phyloP scores from a whole-genome alignment of 306 rosid genomes.

The Trifolium pratense region DNA sequence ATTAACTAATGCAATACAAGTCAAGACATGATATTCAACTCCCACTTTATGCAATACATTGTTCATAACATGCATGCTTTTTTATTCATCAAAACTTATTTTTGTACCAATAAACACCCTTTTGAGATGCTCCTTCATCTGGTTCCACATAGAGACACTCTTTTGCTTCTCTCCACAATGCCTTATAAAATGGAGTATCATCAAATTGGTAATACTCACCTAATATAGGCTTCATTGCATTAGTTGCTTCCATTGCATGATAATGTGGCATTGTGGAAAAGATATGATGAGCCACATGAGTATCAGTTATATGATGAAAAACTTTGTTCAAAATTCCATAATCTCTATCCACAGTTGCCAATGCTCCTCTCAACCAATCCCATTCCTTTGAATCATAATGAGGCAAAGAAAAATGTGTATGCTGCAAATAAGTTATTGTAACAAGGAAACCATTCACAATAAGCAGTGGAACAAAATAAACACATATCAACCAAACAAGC shows the following conservation, averaged over 20 bases:
- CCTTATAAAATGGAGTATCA: slow-evolving; percentile 67
- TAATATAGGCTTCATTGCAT: slow-evolving; percentile 57
- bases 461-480: slow-evolving; percentile 62
- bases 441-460: slow-evolving; percentile 72
- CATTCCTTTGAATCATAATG: slow-evolving; percentile 76
- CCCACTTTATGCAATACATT: no score
- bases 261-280: slow-evolving; percentile 83
- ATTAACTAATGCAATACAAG: not conserved
- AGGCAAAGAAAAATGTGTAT: slow-evolving; percentile 71
- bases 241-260: slow-evolving; percentile 79
- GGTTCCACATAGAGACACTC: slow-evolving; percentile 78
- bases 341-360: slow-evolving; percentile 76
- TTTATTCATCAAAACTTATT: slow-evolving; percentile 54
- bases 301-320: slow-evolving; percentile 74
- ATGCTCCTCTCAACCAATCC: slow-evolving; percentile 86
- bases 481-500: slow-evolving; percentile 49
- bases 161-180: slow-evolving; percentile 83
- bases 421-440: slow-evolving; percentile 71
- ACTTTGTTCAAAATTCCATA: slow-evolving; percentile 66
- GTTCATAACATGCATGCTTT: not conserved
- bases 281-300: slow-evolving; percentile 75
- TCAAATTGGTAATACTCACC: slow-evolving; percentile 63
- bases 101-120: slow-evolving; percentile 76
- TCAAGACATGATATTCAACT: not conserved
- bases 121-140: slow-evolving; percentile 48